Evolutionary conservation across 2,329 filamentous ascomycete genomes (phyloP), one percentile per base, ranked within the genome.

Genomic region (Pseudogymnoascus verrucosus): DNA sequence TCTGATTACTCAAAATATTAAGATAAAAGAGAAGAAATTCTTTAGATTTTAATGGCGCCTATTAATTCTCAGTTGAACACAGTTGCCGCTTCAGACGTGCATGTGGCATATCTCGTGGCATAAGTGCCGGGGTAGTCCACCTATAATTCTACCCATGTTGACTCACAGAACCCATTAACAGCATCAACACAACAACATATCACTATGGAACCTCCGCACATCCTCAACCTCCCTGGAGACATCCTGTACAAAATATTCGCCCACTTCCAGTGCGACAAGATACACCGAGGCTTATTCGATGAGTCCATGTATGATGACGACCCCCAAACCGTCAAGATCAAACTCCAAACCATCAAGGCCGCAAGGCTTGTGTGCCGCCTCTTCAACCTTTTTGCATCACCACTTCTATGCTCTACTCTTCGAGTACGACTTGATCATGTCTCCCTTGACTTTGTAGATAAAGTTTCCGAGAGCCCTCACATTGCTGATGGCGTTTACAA

Each of bases 401-500:
- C 19, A 16, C 60, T 62, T 14, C 37, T 62, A n/a, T 62, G 37
- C 19, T 39, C 36, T 21, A 28, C 21, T 47, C 8, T 62, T 21
- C 60, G 23, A 19, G 31, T 62, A 62, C 37, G 60, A 23, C 19
- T 62, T 44, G 37, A 62, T 62, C 5, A 62, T n/a, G 60, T 12
- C 26, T 62, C 60, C 10, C 36, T 62, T 26, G 21, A 47, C 34
- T 19, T 44, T 44, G 16, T 62, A 47, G 23, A 28, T 11, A 37
- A 34, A 28, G 28, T 62, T 28, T 47, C 37, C 7, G 34, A 8
- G 23, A 62, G 21, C 39, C 21, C 37, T 62, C 21, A 47, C 12
- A 8, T 62, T 44, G 60, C 60, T 47, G 5, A 16, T 19, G 37
- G 39, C 37, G 60, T 62, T 21, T 34, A 34, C n/a, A 44, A 23